Conservation (phyloP, 2,329 filamentous ascomycete species). For the Botrytis aclada region DNA sequence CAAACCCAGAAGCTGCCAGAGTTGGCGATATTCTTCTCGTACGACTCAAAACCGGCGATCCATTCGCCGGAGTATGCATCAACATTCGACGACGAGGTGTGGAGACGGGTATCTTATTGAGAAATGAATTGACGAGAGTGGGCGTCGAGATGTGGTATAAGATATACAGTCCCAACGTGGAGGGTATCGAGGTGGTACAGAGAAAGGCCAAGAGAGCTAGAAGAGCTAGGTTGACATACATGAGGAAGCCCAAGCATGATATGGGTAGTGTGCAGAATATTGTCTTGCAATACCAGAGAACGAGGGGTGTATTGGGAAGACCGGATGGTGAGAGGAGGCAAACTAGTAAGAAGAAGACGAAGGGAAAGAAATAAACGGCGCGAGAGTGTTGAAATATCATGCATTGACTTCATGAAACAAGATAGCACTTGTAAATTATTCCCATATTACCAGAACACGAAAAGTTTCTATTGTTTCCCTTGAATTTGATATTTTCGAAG, state of each 20-base stretch:
- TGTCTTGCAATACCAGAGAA: constrained; percentile 63
- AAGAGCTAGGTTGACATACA: constrained; percentile 83
- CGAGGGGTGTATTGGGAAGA: constrained; percentile 45
- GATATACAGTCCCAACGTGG: constrained; percentile 84
- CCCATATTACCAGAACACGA: constrained; percentile 11
- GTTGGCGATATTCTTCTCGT: constrained; percentile 91
- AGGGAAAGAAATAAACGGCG: constrained; percentile 22
- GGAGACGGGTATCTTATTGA: constrained; percentile 82
- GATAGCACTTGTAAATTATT: constrained; percentile 18
- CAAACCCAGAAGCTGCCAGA: constrained; percentile 74
- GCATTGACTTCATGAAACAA: constrained; percentile 4
- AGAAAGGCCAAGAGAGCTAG: constrained; percentile 78
- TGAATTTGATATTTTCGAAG: background rate
- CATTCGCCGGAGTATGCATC: constrained; percentile 85
- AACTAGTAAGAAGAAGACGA: constrained; percentile 34
- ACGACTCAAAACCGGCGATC: constrained; percentile 78
- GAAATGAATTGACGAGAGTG: constrained; percentile 80
- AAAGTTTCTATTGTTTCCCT: background rate
- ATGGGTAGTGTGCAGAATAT: constrained; percentile 80
- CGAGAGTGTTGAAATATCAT: background rate
- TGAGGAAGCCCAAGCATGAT: constrained; percentile 85
- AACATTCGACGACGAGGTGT: constrained; percentile 83
- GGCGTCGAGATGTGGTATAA: constrained; percentile 98
- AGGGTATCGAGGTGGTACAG: constrained; percentile 92
- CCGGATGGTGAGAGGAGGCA: constrained; percentile 21